Base-by-base conservation (phyloP, 768 basidiomycete species). In the Chalciporus pseudorubinellus region DNA sequence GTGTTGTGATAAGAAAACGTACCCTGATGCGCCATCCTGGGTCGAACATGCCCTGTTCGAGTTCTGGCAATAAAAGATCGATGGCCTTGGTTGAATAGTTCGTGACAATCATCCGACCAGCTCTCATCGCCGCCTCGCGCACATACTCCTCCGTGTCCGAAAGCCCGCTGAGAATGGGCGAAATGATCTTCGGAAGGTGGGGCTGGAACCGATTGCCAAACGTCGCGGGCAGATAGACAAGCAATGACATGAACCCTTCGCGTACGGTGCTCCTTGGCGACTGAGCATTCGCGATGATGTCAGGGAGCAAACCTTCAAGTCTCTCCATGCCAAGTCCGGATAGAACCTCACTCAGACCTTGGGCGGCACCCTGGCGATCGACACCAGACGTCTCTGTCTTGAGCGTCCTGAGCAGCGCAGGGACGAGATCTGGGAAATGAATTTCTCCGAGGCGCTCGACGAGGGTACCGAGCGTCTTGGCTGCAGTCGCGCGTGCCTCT, bases 321-420 rank as follows among this genome's bases (percentile, higher is more conserved):
- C 94, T 81, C 56, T 98, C 95, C 89, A 97, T 95, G n/a, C 97
- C 97, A 26, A 98, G 82, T 18, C 93, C 95, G 3, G 94, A 87
- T 2, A 98, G 78, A 8, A 98, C 93, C 70, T 98, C 97, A 53
- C 89, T 89, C 40, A 98, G 79, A 61, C 97, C 97, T 70, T 98
- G 97, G 3, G 95, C 95, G 1, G 97, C 95, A 53, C 95, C 97
- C 73, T 98, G 97, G 45, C 95, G 81, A 68, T 99, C 97, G 21
- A 98, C 95, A 13, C 94, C 94, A 0, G 91, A 92, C 1, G 90
- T 88, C 59, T 98, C 94, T 10, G 92, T 87, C 70, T 93, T 93
- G 56, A 98, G 81, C 4, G 88, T 93, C 48, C 87, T 80, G 33
- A 98, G 71, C 13, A 99, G 76, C 10, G 85, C 84, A n/a, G 90